Evolutionary conservation across 2,329 filamentous ascomycete genomes (phyloP), one percentile per base, ranked within the genome.

Genomic region (Penicillium rolfsii): DNA sequence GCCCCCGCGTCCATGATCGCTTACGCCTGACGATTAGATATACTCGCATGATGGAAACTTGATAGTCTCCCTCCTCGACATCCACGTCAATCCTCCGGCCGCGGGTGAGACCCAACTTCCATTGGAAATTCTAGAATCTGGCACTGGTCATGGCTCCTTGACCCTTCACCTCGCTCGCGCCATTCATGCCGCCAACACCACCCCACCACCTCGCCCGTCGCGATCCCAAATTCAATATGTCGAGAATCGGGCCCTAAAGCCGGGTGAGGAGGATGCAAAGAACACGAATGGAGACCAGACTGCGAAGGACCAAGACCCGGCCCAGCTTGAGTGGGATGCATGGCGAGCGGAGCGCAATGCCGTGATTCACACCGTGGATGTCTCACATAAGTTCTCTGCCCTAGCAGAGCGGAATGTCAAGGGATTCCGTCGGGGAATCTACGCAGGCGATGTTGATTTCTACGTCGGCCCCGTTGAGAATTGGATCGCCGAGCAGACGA

Each of bases 141-240:
- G 91, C 16, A 95, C 91, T 3, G 91, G 91, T n/a, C 90, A 93
- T 81, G 91, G 91, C 60, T 88, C 89, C 36, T 77, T 95, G 60
- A 94, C 91, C 0, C 76, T 95, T 4, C 86, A 93, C 70, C 81
- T 95, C 24, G 87, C 90, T 33, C 85, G 90, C 55, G 90, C 90
- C 2, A 85, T 95, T 49, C 89, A 93, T 71, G 90, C 85, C 48
- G 89, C 87, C 19, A 93, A 93, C 70, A 78, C 85, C 2, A 76
- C 81, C 3, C 77, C 83, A 5, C 82, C 83, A 0, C 70, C 74
- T 14, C 73, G 82, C 16, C 80, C 80, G 33, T 62, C 40, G 4
- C 64, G 58, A 52, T 74, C 71, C 4, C 76, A 76, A 59, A 70
- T 73, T n/a, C 66, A 67, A 50, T 71, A 72, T 52, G 61, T 75